Evolutionary conservation across 345 rosid species (phyloP), one percentile per base, ranked within the genome.

Genomic region (Conringia planisiliqua): DNA sequence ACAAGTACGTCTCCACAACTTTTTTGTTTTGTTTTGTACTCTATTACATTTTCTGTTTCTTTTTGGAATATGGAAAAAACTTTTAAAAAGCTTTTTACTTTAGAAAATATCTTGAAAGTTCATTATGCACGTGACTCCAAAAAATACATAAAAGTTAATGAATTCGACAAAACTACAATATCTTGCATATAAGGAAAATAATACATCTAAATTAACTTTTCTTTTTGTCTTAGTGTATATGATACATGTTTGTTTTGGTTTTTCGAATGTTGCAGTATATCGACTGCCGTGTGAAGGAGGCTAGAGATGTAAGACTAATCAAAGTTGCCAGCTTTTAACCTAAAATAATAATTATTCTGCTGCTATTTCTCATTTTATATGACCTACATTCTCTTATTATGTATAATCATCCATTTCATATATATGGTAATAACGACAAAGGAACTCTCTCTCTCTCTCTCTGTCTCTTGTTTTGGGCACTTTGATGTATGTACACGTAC

Each of bases 1-100:
- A 54, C 47, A 80, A 11, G 91, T 85, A 75, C 59, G 54, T 61
- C 48, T 70, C 59, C 27, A 55, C 18, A 42, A 24, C 40, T 52
- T 7, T 14, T 30, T 46, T 24, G 22, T 35, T 9, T 50, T 50
- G 27, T 50, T 59, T 59, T 52, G 30, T 20, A 4, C 14, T 47
- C 7, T 38, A 7, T 7, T 4, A 52, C 1, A 6, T 39, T 39
- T 8, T 40, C 14, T 20, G 30, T 42, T 44, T 33, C 16, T 33
- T 48, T 14, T 56, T 40, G 72, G 2, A 35, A 6, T 46, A 57
- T 56, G 39, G 20, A 7, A 65, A 54, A 36, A 46, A 35, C 4
- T 7, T 12, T 30, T 2, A 0, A 14, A 1, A 10, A 13, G 14
- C 8, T 32, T 2, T n/a, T 4, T 62, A 3, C 0, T 2, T 10